Evolutionary conservation across 176 grass and related monocot species (phyloP).

Genomic region (Carex kokanica): DNA sequence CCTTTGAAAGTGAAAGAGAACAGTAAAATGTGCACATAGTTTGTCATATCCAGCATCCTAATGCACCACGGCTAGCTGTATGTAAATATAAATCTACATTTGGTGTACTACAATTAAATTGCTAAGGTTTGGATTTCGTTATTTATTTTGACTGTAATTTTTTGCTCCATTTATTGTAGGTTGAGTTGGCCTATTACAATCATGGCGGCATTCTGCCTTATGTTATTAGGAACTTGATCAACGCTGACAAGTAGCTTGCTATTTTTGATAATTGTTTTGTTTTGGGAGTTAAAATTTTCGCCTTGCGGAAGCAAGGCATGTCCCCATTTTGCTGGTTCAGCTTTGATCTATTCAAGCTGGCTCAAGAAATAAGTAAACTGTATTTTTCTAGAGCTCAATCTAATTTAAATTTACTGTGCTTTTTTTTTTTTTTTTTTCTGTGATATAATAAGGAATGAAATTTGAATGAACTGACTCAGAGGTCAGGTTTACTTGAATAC

Average conservation of each 20-base stretch:
- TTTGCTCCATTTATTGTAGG: slow-evolving; percentile 34
- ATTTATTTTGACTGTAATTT: background rate
- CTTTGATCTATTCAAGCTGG: slow-evolving; percentile 32
- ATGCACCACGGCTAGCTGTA: background rate
- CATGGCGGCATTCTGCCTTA: slow-evolving; percentile 89
- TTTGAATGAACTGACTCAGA: background rate
- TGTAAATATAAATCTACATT: background rate
- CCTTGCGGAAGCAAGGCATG: background rate
- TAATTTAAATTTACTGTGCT: background rate
- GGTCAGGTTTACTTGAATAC: background rate
- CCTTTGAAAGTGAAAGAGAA: background rate
- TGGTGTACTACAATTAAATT: background rate
- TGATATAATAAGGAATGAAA: background rate
- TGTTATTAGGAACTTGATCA: slow-evolving; percentile 62
- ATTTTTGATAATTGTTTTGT: slow-evolving; percentile 18
- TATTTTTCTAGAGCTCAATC: background rate
- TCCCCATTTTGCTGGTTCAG: slow-evolving; percentile 18
- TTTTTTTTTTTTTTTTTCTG: too few relatives aligned
- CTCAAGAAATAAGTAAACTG: slow-evolving; percentile 34
- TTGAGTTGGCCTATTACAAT: slow-evolving; percentile 92
- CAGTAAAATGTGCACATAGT: background rate
- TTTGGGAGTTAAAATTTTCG: slow-evolving; percentile 6
- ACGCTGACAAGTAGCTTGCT: slow-evolving; percentile 43
- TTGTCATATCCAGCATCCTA: background rate
- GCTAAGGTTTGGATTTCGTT: background rate